A percentile compares a stretch with the other conserved stretches of the same genome.
phyloP scores from a whole-genome alignment of 306 rosid species.

The Canavalia ensiformis region DNA sequence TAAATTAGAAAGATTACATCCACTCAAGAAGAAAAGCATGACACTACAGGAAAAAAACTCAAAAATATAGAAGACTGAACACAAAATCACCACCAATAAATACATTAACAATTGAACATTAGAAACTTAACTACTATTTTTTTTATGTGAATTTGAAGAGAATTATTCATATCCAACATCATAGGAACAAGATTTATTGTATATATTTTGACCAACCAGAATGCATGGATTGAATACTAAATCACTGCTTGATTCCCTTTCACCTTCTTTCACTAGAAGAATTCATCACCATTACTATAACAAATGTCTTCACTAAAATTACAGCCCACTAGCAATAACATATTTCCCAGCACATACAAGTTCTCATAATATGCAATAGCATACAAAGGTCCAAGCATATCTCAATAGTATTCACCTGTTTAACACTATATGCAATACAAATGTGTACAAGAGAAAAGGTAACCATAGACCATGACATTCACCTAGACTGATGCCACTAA shows the following conservation, averaged over 20 bases:
- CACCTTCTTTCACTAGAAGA: conserved; percentile 18
- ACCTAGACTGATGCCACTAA: conserved; percentile 25
- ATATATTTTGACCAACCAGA: not conserved
- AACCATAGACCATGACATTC: conserved; percentile 8
- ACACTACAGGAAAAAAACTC: not conserved
- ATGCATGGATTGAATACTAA: conserved; percentile 1
- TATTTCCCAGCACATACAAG: not conserved
- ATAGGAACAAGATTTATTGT: not conserved
- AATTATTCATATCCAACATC: conserved; percentile 15
- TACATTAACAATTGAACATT: conserved; percentile 29
- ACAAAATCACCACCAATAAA: conserved; percentile 32
- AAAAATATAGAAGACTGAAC: not conserved
- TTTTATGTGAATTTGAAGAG: not conserved
- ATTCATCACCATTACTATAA: not conserved
- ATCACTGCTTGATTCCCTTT: not conserved
- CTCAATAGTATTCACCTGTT: conserved; percentile 12
- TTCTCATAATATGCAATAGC: not conserved
- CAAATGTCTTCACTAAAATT: not conserved
- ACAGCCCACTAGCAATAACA: not conserved
- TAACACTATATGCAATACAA: conserved; percentile 28
- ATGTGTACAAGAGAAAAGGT: conserved; percentile 17
- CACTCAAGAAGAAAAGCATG: not conserved
- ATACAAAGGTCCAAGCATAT: not conserved
- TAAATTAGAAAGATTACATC: not conserved
- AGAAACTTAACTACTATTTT: not conserved